Evolutionary conservation across 768 basidiomycete species (phyloP).

Genomic region (Lactarius sp.): DNA sequence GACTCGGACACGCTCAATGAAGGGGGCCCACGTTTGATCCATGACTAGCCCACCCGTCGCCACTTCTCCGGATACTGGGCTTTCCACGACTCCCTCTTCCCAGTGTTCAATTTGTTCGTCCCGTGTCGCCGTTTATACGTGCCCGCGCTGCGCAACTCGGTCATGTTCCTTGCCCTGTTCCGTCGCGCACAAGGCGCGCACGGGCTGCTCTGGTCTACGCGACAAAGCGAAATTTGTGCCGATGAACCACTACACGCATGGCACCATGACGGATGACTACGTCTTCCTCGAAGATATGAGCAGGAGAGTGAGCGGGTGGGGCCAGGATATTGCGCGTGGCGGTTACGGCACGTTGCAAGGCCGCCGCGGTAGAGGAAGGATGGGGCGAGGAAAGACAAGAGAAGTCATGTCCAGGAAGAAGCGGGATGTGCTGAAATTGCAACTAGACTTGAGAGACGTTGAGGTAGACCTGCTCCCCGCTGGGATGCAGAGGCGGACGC

Average conservation of each 20-base stretch:
- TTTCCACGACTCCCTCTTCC: constrained; percentile 23
- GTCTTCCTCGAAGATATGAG: constrained; percentile 79
- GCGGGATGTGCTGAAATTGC: constrained; percentile 60
- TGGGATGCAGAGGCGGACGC: constrained; percentile 75
- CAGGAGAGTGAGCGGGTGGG: constrained; percentile 70
- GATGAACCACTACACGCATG: constrained; percentile 82
- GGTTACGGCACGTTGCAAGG: constrained; percentile 41
- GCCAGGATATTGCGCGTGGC: constrained; percentile 59
- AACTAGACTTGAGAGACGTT: constrained; percentile 63
- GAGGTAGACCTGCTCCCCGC: constrained; percentile 70
- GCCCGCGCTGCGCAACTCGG: constrained; percentile 65
- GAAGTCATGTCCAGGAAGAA: constrained; percentile 44
- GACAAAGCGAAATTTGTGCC: constrained; percentile 70
- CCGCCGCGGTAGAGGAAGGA: constrained; percentile 30
- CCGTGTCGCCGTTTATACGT: constrained; percentile 57
- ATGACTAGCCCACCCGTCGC: neutral
- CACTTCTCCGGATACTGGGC: constrained; percentile 1
- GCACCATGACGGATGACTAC: constrained; percentile 87
- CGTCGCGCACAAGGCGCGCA: constrained; percentile 54
- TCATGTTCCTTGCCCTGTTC: constrained; percentile 76
- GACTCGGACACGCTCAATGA: too few relatives aligned
- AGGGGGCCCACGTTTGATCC: too few relatives aligned
- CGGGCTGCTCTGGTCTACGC: constrained; percentile 65
- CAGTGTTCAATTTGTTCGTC: constrained; percentile 18
- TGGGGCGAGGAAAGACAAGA: constrained; percentile 32